Conservation (phyloP, 768 basidiomycete species). For the Daedaleopsis nitida region DNA sequence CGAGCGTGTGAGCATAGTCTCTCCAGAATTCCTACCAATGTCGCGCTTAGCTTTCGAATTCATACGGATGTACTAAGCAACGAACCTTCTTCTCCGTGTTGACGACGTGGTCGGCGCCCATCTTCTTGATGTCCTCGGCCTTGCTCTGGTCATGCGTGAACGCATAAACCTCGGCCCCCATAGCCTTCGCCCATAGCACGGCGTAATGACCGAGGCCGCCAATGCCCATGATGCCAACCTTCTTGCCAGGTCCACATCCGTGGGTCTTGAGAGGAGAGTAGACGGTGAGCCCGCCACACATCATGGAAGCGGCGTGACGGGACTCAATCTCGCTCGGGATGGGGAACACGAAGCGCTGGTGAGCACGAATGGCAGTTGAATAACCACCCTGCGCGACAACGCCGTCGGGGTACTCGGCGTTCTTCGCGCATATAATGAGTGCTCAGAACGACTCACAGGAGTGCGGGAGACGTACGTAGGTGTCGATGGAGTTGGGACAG, state of each 20-base stretch:
- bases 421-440: too few relatives aligned
- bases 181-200: conserved; percentile 50
- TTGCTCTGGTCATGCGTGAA: conserved; percentile 58
- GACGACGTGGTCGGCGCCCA: conserved; percentile 61
- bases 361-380: conserved; percentile 44
- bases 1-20: conserved; percentile 41
- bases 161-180: conserved; percentile 59
- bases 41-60: too few relatives aligned
- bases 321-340: conserved; percentile 57
- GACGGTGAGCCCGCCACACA: conserved; percentile 65
- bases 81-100: conserved; percentile 37
- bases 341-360: conserved; percentile 58
- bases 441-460: neutral
- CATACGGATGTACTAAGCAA: too few relatives aligned
- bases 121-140: conserved; percentile 54
- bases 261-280: conserved; percentile 60
- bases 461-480: conserved; percentile 41
- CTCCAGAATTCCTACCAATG: conserved; percentile 43
- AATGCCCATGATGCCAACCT: conserved; percentile 66
- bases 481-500: conserved; percentile 44
- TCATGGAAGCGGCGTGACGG: conserved; percentile 60
- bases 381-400: conserved; percentile 48
- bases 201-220: conserved; percentile 55
- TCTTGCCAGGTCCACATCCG: conserved; percentile 59
- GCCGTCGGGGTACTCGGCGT: conserved; percentile 43